Evolutionary conservation across 768 basidiomycete genomes (phyloP).

Genomic region (Macrolepiota fuliginosa): DNA sequence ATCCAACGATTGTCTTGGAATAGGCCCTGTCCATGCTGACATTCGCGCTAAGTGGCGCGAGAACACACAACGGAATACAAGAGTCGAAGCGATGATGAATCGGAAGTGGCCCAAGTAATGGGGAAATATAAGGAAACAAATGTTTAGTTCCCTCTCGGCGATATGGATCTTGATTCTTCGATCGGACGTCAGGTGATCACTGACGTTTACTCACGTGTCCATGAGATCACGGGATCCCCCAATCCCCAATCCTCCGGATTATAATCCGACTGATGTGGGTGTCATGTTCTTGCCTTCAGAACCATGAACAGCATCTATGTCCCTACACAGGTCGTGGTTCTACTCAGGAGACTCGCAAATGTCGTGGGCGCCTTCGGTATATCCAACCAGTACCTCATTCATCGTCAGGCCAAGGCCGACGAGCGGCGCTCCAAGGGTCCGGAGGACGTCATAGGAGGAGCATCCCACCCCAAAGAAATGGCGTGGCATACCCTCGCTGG

Average conservation of each 20-base stretch:
- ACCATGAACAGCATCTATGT: slow-evolving; percentile 45
- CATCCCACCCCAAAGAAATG: background rate
- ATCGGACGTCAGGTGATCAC: background rate
- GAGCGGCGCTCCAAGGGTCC: background rate
- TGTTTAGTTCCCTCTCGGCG: background rate
- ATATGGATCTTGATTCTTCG: background rate
- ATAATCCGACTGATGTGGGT: background rate
- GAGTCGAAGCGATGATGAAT: no score
- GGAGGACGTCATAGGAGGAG: background rate
- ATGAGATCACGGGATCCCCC: slow-evolving; percentile 1
- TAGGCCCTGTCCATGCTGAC: background rate
- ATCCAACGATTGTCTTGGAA: background rate
- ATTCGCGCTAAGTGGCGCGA: background rate
- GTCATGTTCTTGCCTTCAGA: slow-evolving; percentile 13
- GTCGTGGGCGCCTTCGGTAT: slow-evolving; percentile 69
- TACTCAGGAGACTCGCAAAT: slow-evolving; percentile 67
- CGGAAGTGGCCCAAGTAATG: background rate
- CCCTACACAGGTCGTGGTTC: slow-evolving; percentile 55
- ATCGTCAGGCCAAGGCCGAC: slow-evolving; percentile 17
- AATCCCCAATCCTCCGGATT: slow-evolving; percentile 3
- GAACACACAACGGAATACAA: background rate
- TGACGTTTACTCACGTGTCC: background rate
- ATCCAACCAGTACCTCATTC: slow-evolving; percentile 57
- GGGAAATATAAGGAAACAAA: background rate
- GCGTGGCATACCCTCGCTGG: slow-evolving; percentile 15